Conservation (phyloP, 2,329 filamentous ascomycete species). For the Aspergillus sclerotialis region DNA sequence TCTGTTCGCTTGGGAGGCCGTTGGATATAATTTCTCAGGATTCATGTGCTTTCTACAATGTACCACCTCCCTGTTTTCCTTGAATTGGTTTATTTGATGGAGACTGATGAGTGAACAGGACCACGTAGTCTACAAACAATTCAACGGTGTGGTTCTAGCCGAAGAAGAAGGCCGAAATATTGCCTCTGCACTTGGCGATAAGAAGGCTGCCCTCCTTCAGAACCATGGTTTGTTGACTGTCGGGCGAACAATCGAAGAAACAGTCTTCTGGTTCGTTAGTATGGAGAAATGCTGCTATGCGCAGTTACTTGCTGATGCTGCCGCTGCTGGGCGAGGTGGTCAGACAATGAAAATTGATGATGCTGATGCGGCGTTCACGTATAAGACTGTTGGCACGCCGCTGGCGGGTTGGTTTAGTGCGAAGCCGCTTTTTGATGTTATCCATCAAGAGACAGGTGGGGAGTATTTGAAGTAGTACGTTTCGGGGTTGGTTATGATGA, state of each 20-base stretch:
- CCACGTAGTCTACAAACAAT: slow-evolving; percentile 45
- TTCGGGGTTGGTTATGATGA: background rate
- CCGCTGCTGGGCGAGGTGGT: slow-evolving; percentile 51
- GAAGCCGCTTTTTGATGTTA: slow-evolving; percentile 64
- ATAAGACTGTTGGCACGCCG: slow-evolving; percentile 56
- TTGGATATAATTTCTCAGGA: slow-evolving; percentile 43
- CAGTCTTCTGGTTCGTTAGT: slow-evolving; percentile 48
- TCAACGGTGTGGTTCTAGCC: slow-evolving; percentile 48
- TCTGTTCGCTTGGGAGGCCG: slow-evolving; percentile 34
- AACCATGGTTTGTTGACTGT: slow-evolving; percentile 50
- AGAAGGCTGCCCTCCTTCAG: slow-evolving; percentile 47
- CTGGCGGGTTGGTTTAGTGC: slow-evolving; percentile 63
- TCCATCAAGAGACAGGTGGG: slow-evolving; percentile 54
- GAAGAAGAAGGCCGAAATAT: slow-evolving; percentile 49
- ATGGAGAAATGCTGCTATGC: slow-evolving; percentile 49
- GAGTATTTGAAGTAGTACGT: slow-evolving; percentile 46
- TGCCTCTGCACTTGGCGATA: slow-evolving; percentile 40
- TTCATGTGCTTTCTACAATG: slow-evolving; percentile 39
- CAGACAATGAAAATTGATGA: slow-evolving; percentile 61
- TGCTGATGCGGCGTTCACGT: slow-evolving; percentile 62
- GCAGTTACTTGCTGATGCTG: slow-evolving; percentile 48
- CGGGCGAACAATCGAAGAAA: slow-evolving; percentile 44
- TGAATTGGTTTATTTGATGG: background rate
- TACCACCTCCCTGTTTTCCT: slow-evolving; percentile 9
- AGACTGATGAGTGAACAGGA: slow-evolving; percentile 28